Evolutionary conservation across 345 rosid genomes (phyloP).

Genomic region (Citrus sp.): DNA sequence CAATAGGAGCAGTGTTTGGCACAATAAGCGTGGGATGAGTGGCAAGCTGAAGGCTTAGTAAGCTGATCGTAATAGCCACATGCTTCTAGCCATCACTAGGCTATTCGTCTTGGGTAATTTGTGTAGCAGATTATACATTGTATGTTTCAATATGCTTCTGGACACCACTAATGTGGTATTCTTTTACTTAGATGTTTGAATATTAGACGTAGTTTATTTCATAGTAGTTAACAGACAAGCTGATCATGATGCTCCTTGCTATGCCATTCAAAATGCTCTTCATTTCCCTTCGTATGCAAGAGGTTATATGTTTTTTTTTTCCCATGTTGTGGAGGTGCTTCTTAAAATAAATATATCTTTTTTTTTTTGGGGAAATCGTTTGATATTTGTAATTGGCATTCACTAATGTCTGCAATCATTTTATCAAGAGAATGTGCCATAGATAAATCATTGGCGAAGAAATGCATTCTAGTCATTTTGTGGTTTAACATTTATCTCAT

Average conservation of each 20-base stretch:
- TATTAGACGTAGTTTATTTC: not conserved
- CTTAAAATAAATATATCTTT: not conserved
- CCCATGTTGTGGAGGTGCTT: not conserved
- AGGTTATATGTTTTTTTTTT: not conserved
- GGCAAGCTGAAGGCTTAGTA: slow-evolving; percentile 66
- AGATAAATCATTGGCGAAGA: not conserved
- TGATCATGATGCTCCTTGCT: not conserved
- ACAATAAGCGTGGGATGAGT: slow-evolving; percentile 54
- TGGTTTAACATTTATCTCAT: not conserved
- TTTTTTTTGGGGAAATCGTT: not conserved
- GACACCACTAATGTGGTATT: slow-evolving; percentile 1
- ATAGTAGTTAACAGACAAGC: not conserved
- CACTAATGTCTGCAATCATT: not conserved
- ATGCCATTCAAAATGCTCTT: not conserved
- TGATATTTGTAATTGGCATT: too few relatives aligned
- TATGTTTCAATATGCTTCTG: slow-evolving; percentile 1
- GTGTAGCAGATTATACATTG: slow-evolving; percentile 3
- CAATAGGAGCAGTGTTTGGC: slow-evolving; percentile 55
- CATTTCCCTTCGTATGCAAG: not conserved
- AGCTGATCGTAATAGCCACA: not conserved
- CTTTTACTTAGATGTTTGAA: not conserved
- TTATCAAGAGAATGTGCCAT: not conserved
- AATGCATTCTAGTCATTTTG: not conserved
- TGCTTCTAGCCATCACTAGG: slow-evolving; percentile 2
- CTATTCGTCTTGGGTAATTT: not conserved